Percentiles rank a stretch among this genome's conserved stretches.
These are phyloP conservation scores for Talaromyces wortmannii DNA, from an alignment of 495 filamentous ascomycete genomes.

Conservation along the genomic window DNA sequence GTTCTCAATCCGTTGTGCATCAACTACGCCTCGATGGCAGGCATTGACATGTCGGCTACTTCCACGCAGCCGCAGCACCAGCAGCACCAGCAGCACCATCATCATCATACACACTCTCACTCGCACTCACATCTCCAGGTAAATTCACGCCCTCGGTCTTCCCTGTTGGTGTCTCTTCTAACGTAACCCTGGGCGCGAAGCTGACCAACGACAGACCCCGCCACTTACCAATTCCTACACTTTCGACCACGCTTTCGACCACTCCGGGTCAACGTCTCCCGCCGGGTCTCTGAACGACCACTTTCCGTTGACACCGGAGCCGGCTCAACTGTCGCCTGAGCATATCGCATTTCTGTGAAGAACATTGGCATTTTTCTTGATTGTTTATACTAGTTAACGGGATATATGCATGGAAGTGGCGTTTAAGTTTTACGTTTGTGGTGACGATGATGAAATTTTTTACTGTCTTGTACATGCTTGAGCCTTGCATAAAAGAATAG, in stretches of 20 bases:
- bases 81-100: slow-evolving; percentile 29
- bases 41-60: slow-evolving; percentile 59
- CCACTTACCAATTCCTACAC: slow-evolving; percentile 77
- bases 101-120: slow-evolving; percentile 59
- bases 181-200: slow-evolving; percentile 5
- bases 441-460: no score
- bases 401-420: neutral
- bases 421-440: neutral
- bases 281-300: slow-evolving; percentile 26
- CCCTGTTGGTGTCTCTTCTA: slow-evolving; percentile 10
- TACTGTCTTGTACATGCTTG: no score
- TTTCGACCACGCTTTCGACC: slow-evolving; percentile 75
- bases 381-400: neutral
- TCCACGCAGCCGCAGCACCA: slow-evolving; percentile 14
- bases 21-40: slow-evolving; percentile 67
- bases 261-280: slow-evolving; percentile 45
- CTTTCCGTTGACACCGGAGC: slow-evolving; percentile 34
- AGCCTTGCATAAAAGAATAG: no score
- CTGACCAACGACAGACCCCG: slow-evolving; percentile 56
- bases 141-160: slow-evolving; percentile 8
- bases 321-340: slow-evolving; percentile 25
- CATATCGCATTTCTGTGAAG: neutral
- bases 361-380: neutral
- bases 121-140: slow-evolving; percentile 7
- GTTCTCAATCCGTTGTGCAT: slow-evolving; percentile 67